These are phyloP conservation scores for Ophiostoma himal-ulmi DNA, from an alignment of 2,329 filamentous ascomycete genomes.

Conservation along the genomic window DNA sequence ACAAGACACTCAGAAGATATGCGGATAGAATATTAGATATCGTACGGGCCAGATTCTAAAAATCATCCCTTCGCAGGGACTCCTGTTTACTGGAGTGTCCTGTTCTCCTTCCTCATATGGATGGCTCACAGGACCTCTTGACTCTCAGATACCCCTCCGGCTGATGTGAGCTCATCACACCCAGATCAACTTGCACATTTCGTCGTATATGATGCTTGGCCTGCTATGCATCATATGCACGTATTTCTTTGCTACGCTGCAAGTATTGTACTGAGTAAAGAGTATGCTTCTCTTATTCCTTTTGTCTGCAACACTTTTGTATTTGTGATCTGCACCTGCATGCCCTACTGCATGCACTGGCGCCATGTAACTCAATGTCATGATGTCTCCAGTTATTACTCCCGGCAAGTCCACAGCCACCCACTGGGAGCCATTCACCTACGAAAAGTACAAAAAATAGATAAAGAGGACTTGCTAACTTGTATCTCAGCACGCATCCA, in stretches of 20 bases:
- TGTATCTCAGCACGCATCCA: neutral
- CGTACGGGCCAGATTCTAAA: neutral
- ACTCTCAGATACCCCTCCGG: neutral
- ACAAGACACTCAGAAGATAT: neutral
- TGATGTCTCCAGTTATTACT: neutral
- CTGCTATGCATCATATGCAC: neutral
- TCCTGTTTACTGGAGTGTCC: neutral
- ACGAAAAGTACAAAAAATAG: neutral
- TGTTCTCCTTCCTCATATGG: slow-evolving; percentile 19
- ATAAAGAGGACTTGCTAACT: neutral
- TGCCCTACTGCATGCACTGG: slow-evolving; percentile 9
- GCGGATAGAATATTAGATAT: too few species aligned
- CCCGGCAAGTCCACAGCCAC: slow-evolving; percentile 1
- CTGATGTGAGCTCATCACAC: neutral
- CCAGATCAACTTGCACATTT: neutral
- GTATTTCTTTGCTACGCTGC: neutral
- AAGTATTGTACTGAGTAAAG: too few species aligned
- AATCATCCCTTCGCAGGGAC: neutral
- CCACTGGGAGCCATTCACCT: neutral
- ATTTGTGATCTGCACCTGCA: slow-evolving; percentile 10
- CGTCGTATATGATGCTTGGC: neutral
- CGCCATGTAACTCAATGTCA: slow-evolving; percentile 3
- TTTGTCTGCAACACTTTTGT: neutral
- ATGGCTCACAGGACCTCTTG: slow-evolving; percentile 11
- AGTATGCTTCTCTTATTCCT: neutral